Conservation (phyloP, 805 yeast species). For the Priceomyces medius region DNA sequence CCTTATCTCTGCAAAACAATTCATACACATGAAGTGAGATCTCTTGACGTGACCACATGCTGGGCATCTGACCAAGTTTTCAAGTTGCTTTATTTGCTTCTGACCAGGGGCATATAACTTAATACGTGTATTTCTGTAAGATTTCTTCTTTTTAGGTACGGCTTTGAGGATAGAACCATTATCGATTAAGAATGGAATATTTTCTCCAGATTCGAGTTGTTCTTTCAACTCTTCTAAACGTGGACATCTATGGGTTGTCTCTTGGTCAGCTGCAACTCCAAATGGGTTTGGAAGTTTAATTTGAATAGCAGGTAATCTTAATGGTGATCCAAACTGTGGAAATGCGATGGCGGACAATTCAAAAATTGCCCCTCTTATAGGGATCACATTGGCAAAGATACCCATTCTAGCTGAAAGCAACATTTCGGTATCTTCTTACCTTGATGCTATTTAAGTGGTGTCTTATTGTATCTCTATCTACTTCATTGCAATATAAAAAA, state of each 20-base stretch:
- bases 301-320: constrained; percentile 11
- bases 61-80: constrained; percentile 85
- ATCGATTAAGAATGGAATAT: constrained; percentile 48
- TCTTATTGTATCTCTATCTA: background rate
- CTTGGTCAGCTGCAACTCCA: constrained; percentile 1
- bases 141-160: constrained; percentile 90
- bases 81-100: constrained; percentile 73
- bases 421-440: background rate
- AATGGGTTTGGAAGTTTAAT: constrained; percentile 8
- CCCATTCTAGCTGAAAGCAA: background rate
- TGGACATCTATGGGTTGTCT: constrained; percentile 14
- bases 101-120: constrained; percentile 79
- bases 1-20: constrained; percentile 82
- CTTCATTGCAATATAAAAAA: background rate
- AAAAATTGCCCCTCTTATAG: background rate
- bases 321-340: background rate
- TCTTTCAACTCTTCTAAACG: constrained; percentile 39
- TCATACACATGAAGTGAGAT: constrained; percentile 88
- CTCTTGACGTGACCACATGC: constrained; percentile 92
- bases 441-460: background rate
- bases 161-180: constrained; percentile 75
- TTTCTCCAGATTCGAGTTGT: constrained; percentile 34
- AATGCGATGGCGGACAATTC: background rate
- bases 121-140: constrained; percentile 82
- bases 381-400: background rate